Conservation (phyloP, 2,329 filamentous ascomycete genomes). For the Phialophora chinensis region DNA sequence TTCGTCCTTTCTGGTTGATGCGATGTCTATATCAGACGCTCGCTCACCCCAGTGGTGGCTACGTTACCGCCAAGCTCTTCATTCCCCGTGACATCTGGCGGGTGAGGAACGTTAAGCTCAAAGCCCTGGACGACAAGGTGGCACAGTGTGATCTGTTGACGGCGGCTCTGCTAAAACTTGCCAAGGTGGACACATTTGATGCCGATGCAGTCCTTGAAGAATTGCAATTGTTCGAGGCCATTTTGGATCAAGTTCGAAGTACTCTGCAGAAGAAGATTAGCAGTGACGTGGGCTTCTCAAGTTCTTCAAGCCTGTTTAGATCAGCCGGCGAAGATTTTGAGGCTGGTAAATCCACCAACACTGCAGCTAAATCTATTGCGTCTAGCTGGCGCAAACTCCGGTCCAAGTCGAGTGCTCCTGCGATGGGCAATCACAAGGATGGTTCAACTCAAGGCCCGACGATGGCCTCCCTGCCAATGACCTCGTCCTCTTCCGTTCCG, state of each 20-base stretch:
- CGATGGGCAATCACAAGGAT: slow-evolving; percentile 39
- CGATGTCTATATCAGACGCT: slow-evolving; percentile 91
- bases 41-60: slow-evolving; percentile 87
- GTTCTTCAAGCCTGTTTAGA: slow-evolving; percentile 75
- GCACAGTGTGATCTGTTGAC: slow-evolving; percentile 89
- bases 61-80: slow-evolving; percentile 88
- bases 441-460: slow-evolving; percentile 60
- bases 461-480: slow-evolving; percentile 81
- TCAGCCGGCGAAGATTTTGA: slow-evolving; percentile 60
- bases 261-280: slow-evolving; percentile 82
- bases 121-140: slow-evolving; percentile 90
- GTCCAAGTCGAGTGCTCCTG: slow-evolving; percentile 74
- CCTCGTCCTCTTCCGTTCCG: slow-evolving; percentile 63
- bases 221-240: slow-evolving; percentile 84
- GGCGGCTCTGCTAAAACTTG: slow-evolving; percentile 81
- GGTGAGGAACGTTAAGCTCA: slow-evolving; percentile 91
- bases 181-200: slow-evolving; percentile 83
- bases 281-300: slow-evolving; percentile 86
- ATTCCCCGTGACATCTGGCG: slow-evolving; percentile 91
- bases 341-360: slow-evolving; percentile 60
- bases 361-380: slow-evolving; percentile 75
- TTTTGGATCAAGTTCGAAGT: slow-evolving; percentile 84
- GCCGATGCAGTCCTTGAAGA: slow-evolving; percentile 92
- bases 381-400: slow-evolving; percentile 90
- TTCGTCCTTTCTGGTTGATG: slow-evolving; percentile 99